Percentiles rank a stretch among this genome's conserved stretches.
Evolutionary conservation across 1,284 basidiomycete genomes (phyloP).

Genomic region (Moesziomyces aphidis): DNA sequence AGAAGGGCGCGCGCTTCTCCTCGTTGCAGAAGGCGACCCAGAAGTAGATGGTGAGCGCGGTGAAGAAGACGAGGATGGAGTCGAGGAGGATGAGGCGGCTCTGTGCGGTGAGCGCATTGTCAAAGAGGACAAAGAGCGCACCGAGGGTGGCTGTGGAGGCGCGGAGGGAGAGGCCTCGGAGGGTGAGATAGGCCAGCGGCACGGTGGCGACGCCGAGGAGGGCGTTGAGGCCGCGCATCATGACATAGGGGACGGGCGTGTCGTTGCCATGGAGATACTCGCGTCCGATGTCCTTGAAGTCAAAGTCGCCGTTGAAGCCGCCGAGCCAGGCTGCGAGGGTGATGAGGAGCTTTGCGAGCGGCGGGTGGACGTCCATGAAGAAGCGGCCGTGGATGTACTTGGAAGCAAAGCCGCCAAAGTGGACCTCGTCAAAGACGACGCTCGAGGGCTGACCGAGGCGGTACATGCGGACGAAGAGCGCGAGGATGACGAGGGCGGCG

Average conservation of each 20-base stretch:
- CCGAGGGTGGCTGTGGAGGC: conserved; percentile 88
- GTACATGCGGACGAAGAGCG: conserved; percentile 54
- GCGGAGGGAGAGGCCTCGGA: conserved; percentile 86
- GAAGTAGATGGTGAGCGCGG: conserved; percentile 84
- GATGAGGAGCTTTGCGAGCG: conserved; percentile 93
- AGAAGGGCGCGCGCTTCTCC: conserved; percentile 80
- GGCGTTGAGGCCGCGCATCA: conserved; percentile 93
- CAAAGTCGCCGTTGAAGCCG: conserved; percentile 93
- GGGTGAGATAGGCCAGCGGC: conserved; percentile 90
- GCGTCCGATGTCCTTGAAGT: conserved; percentile 92
- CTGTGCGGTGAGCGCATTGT: conserved; percentile 95
- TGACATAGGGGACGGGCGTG: conserved; percentile 86
- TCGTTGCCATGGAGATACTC: conserved; percentile 63
- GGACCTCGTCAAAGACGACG: conserved; percentile 67
- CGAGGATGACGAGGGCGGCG: conserved; percentile 34
- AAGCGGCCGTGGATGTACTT: conserved; percentile 89
- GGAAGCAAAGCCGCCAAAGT: conserved; percentile 74
- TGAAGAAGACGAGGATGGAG: conserved; percentile 97
- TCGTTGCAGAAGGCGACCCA: conserved; percentile 93
- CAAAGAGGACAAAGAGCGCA: conserved; percentile 90
- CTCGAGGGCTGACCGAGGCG: conserved; percentile 62
- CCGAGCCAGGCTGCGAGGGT: conserved; percentile 87
- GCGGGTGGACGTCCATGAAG: conserved; percentile 96
- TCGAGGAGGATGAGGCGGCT: conserved; percentile 97
- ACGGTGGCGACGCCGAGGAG: conserved; percentile 88